These are phyloP conservation scores for Alternaria ventricosa DNA, from an alignment of 2,329 filamentous ascomycete genomes.

Conservation along the genomic window DNA sequence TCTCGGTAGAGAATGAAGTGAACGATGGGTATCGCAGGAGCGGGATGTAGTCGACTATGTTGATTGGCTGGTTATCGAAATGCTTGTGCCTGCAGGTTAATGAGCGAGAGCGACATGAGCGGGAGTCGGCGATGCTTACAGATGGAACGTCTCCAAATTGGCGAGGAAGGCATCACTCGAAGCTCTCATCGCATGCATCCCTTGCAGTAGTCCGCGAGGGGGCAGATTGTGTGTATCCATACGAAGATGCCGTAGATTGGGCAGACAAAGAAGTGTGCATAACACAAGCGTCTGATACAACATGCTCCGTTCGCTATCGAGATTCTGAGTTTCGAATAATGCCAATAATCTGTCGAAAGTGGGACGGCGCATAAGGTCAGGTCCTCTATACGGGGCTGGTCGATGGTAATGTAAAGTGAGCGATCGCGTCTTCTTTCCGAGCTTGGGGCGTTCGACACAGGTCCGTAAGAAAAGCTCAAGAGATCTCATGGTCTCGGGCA, in stretches of 20 bases:
- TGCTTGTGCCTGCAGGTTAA: background rate
- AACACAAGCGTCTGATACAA: conserved; percentile 8
- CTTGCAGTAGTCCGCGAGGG: conserved; percentile 5
- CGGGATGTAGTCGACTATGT: conserved; percentile 1
- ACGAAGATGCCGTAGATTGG: conserved; percentile 4
- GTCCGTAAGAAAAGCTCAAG: conserved; percentile 9
- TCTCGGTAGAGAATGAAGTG: conserved; percentile 3
- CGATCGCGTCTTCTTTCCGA: conserved; percentile 6
- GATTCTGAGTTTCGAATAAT: background rate
- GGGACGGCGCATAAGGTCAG: background rate
- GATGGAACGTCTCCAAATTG: conserved; percentile 10
- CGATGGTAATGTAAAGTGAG: conserved; percentile 1
- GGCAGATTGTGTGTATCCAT: conserved; percentile 4
- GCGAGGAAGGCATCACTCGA: background rate
- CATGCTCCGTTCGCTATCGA: conserved; percentile 3
- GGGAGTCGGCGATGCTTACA: background rate
- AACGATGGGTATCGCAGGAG: conserved; percentile 6
- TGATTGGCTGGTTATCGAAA: conserved; percentile 2
- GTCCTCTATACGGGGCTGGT: background rate
- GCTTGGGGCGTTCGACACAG: conserved; percentile 1
- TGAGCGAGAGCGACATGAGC: background rate
- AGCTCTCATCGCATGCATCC: conserved; percentile 5
- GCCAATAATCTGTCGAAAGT: background rate
- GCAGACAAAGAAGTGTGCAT: conserved; percentile 2
- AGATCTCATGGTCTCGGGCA: background rate